A percentile compares a stretch with the other conserved stretches of the same genome.
phyloP scores from a whole-genome alignment of 108 stramenopile species.

The Conticribra guillardii region DNA sequence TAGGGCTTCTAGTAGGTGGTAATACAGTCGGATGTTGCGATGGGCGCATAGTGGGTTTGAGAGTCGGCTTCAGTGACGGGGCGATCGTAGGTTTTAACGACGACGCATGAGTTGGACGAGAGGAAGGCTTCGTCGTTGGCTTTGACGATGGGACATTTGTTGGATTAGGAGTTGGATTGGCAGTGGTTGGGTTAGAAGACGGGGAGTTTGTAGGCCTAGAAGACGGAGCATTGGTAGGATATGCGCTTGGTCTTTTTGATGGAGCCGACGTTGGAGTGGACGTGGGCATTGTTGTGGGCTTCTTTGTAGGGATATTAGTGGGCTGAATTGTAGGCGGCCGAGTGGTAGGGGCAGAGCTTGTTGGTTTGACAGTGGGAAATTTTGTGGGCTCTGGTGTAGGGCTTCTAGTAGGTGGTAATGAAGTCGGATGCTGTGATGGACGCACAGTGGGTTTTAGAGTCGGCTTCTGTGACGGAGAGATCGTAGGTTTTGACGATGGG shows the following conservation, averaged over 20 bases:
- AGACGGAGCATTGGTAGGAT: constrained; percentile 5
- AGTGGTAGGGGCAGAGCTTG: constrained; percentile 6
- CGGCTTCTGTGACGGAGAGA: not conserved
- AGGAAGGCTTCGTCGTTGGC: not conserved
- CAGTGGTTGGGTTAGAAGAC: not conserved
- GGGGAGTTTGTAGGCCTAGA: not conserved
- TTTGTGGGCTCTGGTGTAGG: not conserved
- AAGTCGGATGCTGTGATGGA: too few relatives aligned
- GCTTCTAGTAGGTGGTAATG: not conserved
- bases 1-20: not conserved
- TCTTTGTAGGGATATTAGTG: not conserved
- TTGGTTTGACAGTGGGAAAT: not conserved
- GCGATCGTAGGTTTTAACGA: not conserved
- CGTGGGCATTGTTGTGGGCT: not conserved
- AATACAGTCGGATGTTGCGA: not conserved
- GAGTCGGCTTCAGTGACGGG: constrained; percentile 4
- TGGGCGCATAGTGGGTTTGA: constrained; percentile 2
- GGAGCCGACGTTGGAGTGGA: not conserved
- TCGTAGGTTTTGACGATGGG: constrained; percentile 7
- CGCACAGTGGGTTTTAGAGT: too few relatives aligned
- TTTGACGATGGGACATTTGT: not conserved
- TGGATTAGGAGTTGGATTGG: constrained; percentile 6
- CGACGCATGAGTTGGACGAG: not conserved
- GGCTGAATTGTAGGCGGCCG: not conserved
- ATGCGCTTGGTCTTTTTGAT: not conserved